Evolutionary conservation across 345 rosid species (phyloP).

Genomic region (Gossypium mustelinum): DNA sequence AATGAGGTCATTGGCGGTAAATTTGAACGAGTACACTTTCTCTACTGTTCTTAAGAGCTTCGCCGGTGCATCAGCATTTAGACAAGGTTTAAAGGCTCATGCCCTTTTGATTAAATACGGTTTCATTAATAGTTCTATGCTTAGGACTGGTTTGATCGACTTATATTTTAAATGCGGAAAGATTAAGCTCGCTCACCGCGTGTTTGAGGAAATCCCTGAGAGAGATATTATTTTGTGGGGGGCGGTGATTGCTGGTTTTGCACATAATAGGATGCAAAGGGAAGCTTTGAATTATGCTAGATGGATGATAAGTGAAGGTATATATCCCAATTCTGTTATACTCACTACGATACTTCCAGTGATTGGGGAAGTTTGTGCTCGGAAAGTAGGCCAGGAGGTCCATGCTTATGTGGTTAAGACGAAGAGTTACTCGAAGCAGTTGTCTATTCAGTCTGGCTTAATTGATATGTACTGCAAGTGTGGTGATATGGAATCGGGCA

Average conservation of each 20-base stretch:
- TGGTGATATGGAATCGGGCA: conserved; percentile 61
- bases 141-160: conserved; percentile 68
- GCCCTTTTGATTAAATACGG: conserved; percentile 71
- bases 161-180: conserved; percentile 81
- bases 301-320: conserved; percentile 62
- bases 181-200: conserved; percentile 45
- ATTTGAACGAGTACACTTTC: conserved; percentile 66
- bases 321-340: conserved; percentile 62
- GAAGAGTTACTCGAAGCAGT: conserved; percentile 40
- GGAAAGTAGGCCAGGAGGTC: conserved; percentile 63
- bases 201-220: conserved; percentile 66
- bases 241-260: conserved; percentile 76
- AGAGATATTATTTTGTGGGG: conserved; percentile 83
- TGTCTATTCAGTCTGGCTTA: conserved; percentile 61
- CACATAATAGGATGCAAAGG: conserved; percentile 57
- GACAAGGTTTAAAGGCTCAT: conserved; percentile 68
- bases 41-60: conserved; percentile 78
- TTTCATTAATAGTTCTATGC: conserved; percentile 43
- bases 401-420: conserved; percentile 65
- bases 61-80: conserved; percentile 67
- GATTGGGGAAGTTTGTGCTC: conserved; percentile 56
- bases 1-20: conserved; percentile 68
- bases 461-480: conserved; percentile 88
- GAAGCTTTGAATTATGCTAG: conserved; percentile 63
- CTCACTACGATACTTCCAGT: conserved; percentile 62